phyloP scores from a whole-genome alignment of 805 yeast species.

The Candida khao-thaluensis region DNA sequence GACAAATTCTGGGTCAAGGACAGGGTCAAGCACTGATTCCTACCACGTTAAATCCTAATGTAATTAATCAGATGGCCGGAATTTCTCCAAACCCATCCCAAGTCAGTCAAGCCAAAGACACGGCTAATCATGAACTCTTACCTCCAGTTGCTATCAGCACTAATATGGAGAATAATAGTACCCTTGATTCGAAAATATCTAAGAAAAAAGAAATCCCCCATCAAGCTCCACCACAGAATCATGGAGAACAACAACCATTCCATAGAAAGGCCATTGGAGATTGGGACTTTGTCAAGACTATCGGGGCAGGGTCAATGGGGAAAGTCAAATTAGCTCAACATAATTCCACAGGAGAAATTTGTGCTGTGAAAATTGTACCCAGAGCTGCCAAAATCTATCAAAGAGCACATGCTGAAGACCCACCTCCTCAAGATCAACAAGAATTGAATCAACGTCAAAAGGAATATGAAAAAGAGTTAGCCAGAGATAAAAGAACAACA shows the following conservation, averaged over 20 bases:
- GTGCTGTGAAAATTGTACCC: conserved; percentile 92
- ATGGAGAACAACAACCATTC: conserved; percentile 44
- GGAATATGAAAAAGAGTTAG: conserved; percentile 77
- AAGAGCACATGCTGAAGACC: conserved; percentile 66
- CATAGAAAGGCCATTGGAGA: conserved; percentile 91
- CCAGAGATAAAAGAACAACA: conserved; percentile 87
- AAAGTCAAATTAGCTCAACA: conserved; percentile 93
- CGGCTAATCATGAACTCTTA: conserved; percentile 21
- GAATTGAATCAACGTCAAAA: conserved; percentile 62
- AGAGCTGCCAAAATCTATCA: conserved; percentile 79
- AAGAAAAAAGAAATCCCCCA: conserved; percentile 9
- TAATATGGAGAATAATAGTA: conserved; percentile 9
- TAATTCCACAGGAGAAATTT: conserved; percentile 73
- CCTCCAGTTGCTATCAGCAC: conserved; percentile 30
- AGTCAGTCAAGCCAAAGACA: not conserved
- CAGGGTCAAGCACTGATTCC: too few species aligned
- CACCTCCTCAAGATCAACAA: conserved; percentile 59
- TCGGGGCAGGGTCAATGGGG: conserved; percentile 99
- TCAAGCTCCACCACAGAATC: conserved; percentile 4
- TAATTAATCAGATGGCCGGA: conserved; percentile 11
- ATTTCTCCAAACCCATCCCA: conserved; percentile 5
- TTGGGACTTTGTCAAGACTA: conserved; percentile 92
- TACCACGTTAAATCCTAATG: conserved; percentile 12
- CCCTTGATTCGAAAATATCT: conserved; percentile 10
- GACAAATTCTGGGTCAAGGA: too few species aligned